phyloP scores from a whole-genome alignment of 345 rosid species.

The Chamaenerion angustifolium region DNA sequence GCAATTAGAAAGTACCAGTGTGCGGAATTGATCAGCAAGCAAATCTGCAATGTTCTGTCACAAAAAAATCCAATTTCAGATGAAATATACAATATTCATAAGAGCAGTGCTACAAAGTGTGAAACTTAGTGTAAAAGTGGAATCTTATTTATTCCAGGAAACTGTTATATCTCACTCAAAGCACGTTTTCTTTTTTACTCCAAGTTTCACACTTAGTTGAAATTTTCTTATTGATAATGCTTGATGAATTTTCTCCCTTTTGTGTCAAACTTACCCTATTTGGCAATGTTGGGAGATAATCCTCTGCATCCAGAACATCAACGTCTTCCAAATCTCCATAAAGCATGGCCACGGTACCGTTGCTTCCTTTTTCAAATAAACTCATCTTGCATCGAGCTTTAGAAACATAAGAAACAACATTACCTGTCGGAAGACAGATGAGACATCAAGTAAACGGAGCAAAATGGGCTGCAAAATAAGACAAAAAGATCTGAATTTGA shows the following conservation, averaged over 20 bases:
- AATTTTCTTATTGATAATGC: no score
- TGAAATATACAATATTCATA: constrained; percentile 12
- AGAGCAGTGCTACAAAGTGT: not conserved
- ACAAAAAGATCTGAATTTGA: not conserved
- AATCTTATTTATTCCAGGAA: no score
- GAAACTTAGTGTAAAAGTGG: no score
- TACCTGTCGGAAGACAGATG: constrained; percentile 20
- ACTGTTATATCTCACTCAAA: no score
- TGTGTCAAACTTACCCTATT: constrained; percentile 43
- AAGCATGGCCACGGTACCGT: constrained; percentile 74
- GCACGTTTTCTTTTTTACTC: no score
- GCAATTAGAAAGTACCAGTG: no score
- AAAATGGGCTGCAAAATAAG: no score
- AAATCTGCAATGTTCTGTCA: constrained; percentile 77
- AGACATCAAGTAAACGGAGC: not conserved
- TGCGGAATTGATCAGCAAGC: constrained; percentile 51
- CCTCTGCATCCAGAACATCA: constrained; percentile 56
- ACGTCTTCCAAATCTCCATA: constrained; percentile 72
- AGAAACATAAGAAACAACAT: constrained; percentile 25
- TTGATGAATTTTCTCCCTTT: not conserved
- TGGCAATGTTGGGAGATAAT: constrained; percentile 59
- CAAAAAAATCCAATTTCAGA: constrained; percentile 14
- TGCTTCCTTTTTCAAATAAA: constrained; percentile 64
- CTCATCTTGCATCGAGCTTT: constrained; percentile 39
- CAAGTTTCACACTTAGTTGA: no score